Evolutionary conservation across 305 asterid species (phyloP), one percentile per base, ranked within the genome.

Genomic region (Rubia occidens): DNA sequence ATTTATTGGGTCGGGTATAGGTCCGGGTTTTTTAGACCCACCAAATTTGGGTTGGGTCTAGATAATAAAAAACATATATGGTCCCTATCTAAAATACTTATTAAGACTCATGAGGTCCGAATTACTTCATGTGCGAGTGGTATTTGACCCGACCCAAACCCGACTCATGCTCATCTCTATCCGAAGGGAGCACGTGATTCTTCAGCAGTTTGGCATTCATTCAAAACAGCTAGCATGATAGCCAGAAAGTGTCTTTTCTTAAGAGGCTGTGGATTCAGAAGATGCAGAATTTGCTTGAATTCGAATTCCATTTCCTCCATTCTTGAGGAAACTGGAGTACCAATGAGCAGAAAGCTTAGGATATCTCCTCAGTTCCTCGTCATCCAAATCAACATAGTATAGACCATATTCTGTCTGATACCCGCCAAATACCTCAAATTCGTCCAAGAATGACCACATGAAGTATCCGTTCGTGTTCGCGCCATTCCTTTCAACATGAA

Each of bases 351-450:
- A 87, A 21, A 74, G 79, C 54, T 85, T 85, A 15, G 63, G 78
- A 42, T 80, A 77, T 72, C 88, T 80, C 62, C 53, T 85, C 21
- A 79, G 64, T 6, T 78, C 76, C 51, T 69, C 60, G 76, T 82
- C 89, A 40, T 84, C 80, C 81, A 86, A 73, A 76, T 86, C 89
- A 0, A 86, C 87, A 8, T 76, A 82, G 82, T 79, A 80, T 17
- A 86, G 64, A 10, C 91, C 86, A 17, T 11, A 84, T 0, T 75
- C 32, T 2, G 85, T 68, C 11, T 51, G 10, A 59, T 72, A 82
- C n/a, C 84, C 89, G 47, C 74, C 82, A 69, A 84, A 11, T 43
- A 86, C 26, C 78, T 84, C 91, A 8, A 86, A 39, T 53, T 85
- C 75, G 24, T 86, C 91, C 11, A 86, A 71, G 81, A 81, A 79